phyloP scores from a whole-genome alignment of 305 asterid species.

The Fraxinus latifolia region DNA sequence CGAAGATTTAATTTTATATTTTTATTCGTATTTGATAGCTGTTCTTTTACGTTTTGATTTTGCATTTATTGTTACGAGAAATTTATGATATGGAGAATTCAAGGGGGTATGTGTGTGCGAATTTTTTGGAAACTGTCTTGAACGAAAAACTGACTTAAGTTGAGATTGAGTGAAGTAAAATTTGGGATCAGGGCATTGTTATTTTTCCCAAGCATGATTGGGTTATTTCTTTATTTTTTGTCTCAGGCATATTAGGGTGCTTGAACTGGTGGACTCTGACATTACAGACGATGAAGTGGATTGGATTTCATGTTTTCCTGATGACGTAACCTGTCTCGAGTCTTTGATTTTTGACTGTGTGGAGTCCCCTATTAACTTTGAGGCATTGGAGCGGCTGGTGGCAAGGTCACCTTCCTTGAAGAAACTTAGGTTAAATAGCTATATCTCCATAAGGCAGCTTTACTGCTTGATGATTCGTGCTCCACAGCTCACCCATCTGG shows the following conservation, averaged over 20 bases:
- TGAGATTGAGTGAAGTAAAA: not conserved
- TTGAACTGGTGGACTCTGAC: conserved; percentile 46
- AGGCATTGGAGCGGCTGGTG: conserved; percentile 46
- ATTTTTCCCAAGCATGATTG: not conserved
- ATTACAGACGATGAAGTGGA: conserved; percentile 45
- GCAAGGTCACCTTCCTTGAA: conserved; percentile 42
- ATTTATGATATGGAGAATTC: not conserved
- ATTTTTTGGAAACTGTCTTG: not conserved
- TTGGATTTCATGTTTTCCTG: conserved; percentile 55
- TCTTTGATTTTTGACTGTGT: conserved; percentile 48
- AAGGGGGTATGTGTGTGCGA: not conserved
- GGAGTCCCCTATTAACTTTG: conserved; percentile 36
- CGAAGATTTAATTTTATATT: not conserved
- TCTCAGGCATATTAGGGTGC: conserved; percentile 49
- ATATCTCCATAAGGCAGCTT: conserved; percentile 36
- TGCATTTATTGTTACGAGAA: not conserved
- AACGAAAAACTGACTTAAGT: not conserved
- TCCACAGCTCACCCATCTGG: conserved; percentile 50
- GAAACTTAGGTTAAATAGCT: conserved; percentile 41
- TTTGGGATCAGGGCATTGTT: not conserved
- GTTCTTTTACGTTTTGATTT: not conserved
- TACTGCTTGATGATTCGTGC: conserved; percentile 44
- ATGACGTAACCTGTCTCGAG: conserved; percentile 35
- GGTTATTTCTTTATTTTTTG: not conserved
- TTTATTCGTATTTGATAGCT: not conserved